Evolutionary conservation across 2,329 filamentous ascomycete species (phyloP), one percentile per base, ranked within the genome.

Genomic region (Apiospora malaysiana): DNA sequence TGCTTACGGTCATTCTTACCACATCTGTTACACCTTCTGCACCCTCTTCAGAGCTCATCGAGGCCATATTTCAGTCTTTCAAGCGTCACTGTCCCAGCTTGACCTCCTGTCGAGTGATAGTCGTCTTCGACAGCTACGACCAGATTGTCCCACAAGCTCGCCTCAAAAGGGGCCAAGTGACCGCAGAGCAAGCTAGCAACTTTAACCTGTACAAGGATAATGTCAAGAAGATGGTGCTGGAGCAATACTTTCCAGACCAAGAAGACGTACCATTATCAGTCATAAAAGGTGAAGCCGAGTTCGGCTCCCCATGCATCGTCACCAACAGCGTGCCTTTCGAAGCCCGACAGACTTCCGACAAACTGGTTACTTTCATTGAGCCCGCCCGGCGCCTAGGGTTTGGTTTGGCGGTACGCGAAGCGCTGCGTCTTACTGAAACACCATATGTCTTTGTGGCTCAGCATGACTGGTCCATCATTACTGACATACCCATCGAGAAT

Each of bases 371-470:
- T 0, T 88, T 89, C 71, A 80, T 89, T 69, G 86, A 88, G 74
- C 81, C 85, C 4, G 68, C 74, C 0, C 79, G 81, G 45, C 82
- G 85, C 0, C 75, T 89, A 1, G 87, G 87, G 0, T 89, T 89
- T 66, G 87, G 86, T 0, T 79, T 89, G 0, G 86, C 84, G 0
- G 86, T 89, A 25, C 85, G 87, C 16, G 85, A 85, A 0, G 87
- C 86, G 0, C 76, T 89, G 65, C 80, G 86, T 3, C 69, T 82
- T 6, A 81, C 83, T 0, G 72, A 77, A 16, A 89, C 87, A 1
- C 84, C 85, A 0, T 87, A 87, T 65, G 86, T 88, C 21, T 89
- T 87, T 87, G 78, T 89, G 0, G 87, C 89, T 72, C 87, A 89
- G 77, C 87, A 89, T 74, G 87, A 89, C 77, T 89, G 87, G 87